These are phyloP conservation scores for Yarrowia sp. DNA, from an alignment of 805 yeast genomes.

Conservation along the genomic window DNA sequence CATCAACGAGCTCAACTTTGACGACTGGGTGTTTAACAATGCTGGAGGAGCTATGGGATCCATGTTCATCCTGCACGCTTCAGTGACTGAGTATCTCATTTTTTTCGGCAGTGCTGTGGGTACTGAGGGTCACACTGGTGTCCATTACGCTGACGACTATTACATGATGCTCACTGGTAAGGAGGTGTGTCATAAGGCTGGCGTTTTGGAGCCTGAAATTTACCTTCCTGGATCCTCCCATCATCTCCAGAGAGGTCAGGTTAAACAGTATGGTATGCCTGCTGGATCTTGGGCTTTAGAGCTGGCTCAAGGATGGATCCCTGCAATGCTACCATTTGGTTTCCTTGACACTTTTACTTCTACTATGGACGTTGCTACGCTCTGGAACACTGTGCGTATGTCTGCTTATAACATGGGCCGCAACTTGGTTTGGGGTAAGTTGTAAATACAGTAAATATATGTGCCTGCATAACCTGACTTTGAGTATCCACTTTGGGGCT, in stretches of 20 bases:
- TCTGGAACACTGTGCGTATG: constrained; percentile 63
- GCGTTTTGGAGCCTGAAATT: constrained; percentile 59
- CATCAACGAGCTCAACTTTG: constrained; percentile 67
- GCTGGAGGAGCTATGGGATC: constrained; percentile 98
- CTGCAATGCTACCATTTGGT: constrained; percentile 96
- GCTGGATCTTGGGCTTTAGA: constrained; percentile 83
- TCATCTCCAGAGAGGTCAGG: constrained; percentile 66
- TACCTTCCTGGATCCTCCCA: constrained; percentile 89
- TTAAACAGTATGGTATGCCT: constrained; percentile 86
- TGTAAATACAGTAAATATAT: constrained; percentile 42
- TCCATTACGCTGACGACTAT: constrained; percentile 96
- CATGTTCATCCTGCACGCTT: constrained; percentile 93
- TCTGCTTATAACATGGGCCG: constrained; percentile 77
- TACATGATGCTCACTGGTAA: constrained; percentile 84
- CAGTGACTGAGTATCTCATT: constrained; percentile 87
- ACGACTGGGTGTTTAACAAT: constrained; percentile 93
- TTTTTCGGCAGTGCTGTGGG: constrained; percentile 92
- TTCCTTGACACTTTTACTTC: constrained; percentile 74
- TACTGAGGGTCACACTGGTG: constrained; percentile 96
- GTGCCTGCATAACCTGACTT: too few species aligned
- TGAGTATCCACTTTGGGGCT: too few species aligned
- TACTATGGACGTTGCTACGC: constrained; percentile 72
- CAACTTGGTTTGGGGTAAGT: constrained; percentile 67
- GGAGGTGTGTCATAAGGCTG: constrained; percentile 69
- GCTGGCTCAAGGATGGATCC: constrained; percentile 98